Percentiles rank a stretch among this genome's conserved stretches.
Evolutionary conservation across 1,284 basidiomycete genomes (phyloP).

Genomic region (Heterobasidion occidentale): DNA sequence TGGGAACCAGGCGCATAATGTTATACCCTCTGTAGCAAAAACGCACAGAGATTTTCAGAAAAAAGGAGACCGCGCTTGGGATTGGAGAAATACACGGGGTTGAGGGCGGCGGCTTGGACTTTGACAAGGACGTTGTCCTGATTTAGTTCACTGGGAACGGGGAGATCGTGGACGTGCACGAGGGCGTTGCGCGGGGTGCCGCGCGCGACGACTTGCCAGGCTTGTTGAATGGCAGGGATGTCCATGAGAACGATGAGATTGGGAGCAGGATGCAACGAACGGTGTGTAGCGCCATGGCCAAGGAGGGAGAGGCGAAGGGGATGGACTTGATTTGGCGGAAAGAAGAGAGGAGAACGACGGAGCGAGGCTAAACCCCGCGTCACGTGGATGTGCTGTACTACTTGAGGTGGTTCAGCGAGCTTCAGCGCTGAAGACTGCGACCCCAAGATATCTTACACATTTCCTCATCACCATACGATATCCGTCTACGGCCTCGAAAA

Average conservation of each 20-base stretch:
- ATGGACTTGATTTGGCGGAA: no score
- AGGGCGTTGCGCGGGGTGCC: conserved; percentile 38
- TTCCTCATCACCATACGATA: no score
- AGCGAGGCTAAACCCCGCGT: no score
- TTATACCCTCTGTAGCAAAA: conserved; percentile 40
- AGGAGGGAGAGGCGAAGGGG: no score
- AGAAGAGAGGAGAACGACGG: no score
- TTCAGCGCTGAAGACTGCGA: no score
- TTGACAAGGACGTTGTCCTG: conserved; percentile 50
- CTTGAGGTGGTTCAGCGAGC: no score
- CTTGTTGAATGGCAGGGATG: conserved; percentile 21
- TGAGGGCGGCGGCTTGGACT: conserved; percentile 56
- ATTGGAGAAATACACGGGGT: conserved; percentile 45
- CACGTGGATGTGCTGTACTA: no score
- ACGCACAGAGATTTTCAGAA: not conserved
- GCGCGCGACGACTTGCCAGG: conserved; percentile 23
- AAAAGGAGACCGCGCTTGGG: not conserved
- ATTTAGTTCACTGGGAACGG: conserved; percentile 34
- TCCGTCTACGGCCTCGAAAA: no score
- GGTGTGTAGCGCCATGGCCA: no score
- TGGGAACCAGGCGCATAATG: conserved; percentile 41
- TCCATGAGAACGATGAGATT: not conserved
- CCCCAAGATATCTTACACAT: no score
- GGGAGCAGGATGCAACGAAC: no score
- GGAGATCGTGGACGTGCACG: conserved; percentile 32